Conservation (phyloP, 2,329 filamentous ascomycete genomes). For the Aspergillus fumigatus region DNA sequence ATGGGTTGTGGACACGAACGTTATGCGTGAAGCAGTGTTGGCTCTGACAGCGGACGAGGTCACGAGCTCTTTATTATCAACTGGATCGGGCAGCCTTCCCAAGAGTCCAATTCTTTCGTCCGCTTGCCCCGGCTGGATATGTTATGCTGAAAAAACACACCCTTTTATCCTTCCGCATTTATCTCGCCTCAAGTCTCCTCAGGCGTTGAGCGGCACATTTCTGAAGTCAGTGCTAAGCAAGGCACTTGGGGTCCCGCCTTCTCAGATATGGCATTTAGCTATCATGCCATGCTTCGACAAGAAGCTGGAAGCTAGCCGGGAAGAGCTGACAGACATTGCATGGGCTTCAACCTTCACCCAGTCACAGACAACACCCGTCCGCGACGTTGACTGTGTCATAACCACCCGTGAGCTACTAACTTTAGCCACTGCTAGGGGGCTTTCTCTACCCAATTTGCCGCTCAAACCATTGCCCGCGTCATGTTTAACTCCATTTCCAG, state of each 20-base stretch:
- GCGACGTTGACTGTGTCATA: constrained; percentile 97
- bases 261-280: constrained; percentile 87
- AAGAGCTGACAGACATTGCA: constrained; percentile 77
- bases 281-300: constrained; percentile 99
- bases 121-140: constrained; percentile 96
- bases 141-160: constrained; percentile 97
- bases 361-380: constrained; percentile 46
- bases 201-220: constrained; percentile 84
- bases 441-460: constrained; percentile 72
- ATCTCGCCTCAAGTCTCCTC: constrained; percentile 86
- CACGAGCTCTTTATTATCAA: constrained; percentile 35
- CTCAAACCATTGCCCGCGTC: constrained; percentile 48
- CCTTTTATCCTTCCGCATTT: constrained; percentile 88
- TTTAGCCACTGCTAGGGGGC: constrained; percentile 72
- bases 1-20: constrained; percentile 88
- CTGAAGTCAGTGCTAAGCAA: constrained; percentile 80
- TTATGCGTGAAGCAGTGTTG: constrained; percentile 75
- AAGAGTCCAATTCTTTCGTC: constrained; percentile 62
- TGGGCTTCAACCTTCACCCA: constrained; percentile 53
- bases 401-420: constrained; percentile 92
- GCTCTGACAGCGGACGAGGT: constrained; percentile 73
- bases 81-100: constrained; percentile 21
- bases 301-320: constrained; percentile 90
- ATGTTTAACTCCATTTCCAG: constrained; percentile 62
- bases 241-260: constrained; percentile 65